Evolutionary conservation across 1,284 basidiomycete species (phyloP).

Genomic region (Austroboletus niveus): DNA sequence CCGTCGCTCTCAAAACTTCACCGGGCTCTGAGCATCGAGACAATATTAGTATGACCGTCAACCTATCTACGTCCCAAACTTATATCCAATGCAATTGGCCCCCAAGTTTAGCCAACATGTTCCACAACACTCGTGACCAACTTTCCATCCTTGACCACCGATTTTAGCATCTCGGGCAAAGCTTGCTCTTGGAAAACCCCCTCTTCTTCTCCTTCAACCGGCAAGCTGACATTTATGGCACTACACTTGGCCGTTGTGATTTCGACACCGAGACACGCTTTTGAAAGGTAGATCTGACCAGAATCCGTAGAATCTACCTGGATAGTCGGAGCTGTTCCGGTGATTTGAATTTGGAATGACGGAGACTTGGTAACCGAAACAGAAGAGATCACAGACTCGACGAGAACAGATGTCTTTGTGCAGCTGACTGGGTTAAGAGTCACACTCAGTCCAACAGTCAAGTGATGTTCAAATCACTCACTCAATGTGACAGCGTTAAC

Average conservation of each 20-base stretch:
- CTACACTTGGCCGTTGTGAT: slow-evolving; percentile 96
- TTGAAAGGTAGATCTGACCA: slow-evolving; percentile 93
- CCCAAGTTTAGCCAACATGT: slow-evolving; percentile 61
- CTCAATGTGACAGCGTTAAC: slow-evolving; percentile 92
- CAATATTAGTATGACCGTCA: neutral
- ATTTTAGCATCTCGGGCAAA: slow-evolving; percentile 96
- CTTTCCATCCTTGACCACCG: slow-evolving; percentile 80
- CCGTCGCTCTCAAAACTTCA: neutral
- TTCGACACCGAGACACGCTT: slow-evolving; percentile 76
- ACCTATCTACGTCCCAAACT: neutral
- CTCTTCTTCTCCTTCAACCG: slow-evolving; percentile 85
- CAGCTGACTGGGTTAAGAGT: slow-evolving; percentile 68
- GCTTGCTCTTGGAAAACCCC: slow-evolving; percentile 91
- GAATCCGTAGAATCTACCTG: slow-evolving; percentile 94
- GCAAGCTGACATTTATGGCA: slow-evolving; percentile 89
- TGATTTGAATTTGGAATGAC: slow-evolving; percentile 92
- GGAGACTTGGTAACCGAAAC: slow-evolving; percentile 88
- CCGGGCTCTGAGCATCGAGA: neutral
- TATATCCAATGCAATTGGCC: neutral
- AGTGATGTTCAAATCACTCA: slow-evolving; percentile 38
- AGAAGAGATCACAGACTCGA: slow-evolving; percentile 90
- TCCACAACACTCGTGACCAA: slow-evolving; percentile 88
- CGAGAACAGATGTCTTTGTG: slow-evolving; percentile 83
- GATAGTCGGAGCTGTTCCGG: slow-evolving; percentile 87
- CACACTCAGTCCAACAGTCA: slow-evolving; percentile 5